Conservation (phyloP, 2,329 filamentous ascomycete genomes). For the Fusarium dimerum region DNA sequence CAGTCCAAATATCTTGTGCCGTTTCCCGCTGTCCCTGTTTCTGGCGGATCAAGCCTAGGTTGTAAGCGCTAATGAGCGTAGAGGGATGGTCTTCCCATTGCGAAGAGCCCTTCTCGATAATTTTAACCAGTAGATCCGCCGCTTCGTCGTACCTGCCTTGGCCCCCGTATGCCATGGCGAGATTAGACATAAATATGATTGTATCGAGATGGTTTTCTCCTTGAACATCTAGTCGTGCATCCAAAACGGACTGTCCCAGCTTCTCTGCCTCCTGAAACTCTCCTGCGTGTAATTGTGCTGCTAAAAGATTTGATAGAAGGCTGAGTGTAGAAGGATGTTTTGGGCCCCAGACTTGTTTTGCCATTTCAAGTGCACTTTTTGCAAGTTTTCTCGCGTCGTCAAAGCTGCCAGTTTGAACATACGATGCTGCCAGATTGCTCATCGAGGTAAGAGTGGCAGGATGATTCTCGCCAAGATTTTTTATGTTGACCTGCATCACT, state of each 20-base stretch:
- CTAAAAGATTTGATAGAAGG: background rate
- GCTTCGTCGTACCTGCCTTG: background rate
- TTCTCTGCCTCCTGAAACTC: background rate
- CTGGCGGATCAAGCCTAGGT: background rate
- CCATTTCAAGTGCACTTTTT: background rate
- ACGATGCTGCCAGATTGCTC: background rate
- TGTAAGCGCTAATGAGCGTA: slow-evolving; percentile 1
- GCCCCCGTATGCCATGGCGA: background rate
- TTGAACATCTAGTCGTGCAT: background rate
- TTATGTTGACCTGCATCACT: background rate
- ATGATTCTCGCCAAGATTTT: background rate
- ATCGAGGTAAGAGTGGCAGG: background rate
- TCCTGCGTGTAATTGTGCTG: background rate
- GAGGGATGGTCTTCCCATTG: background rate
- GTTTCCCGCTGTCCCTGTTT: background rate
- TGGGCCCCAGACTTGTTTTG: background rate
- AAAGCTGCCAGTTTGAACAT: background rate
- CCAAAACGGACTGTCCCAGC: background rate
- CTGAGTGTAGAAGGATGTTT: background rate
- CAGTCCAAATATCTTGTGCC: background rate
- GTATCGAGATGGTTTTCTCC: slow-evolving; percentile 1
- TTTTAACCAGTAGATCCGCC: background rate
- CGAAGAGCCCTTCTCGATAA: background rate
- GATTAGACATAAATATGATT: background rate
- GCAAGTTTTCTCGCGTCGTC: background rate